Base-by-base conservation (phyloP, 2,329 filamentous ascomycete genomes). In the Hymenotorrendiella dingleyae region DNA sequence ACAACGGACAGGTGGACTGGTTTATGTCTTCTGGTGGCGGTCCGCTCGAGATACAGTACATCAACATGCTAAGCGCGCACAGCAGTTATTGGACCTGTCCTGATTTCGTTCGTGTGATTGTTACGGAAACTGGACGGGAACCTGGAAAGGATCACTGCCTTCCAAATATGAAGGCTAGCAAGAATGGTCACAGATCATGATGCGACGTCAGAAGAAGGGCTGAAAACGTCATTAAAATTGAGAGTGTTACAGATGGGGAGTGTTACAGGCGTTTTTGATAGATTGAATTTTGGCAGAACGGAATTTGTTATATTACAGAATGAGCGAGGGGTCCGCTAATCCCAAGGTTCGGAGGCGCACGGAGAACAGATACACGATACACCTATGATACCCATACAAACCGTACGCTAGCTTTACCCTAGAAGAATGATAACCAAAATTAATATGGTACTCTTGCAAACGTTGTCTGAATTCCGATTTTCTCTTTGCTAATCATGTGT, bases 11-110 rank as follows among this genome's bases (percentile, higher is more conserved):
- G 65, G 82, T 98, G 29, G 93, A 98, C 62, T 98, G 80, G 64
- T 94, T 84, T 56, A 68, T 98, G 36, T 80, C 80, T 36, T 89
- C 87, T 6, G 86, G 88, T 0, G 84, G 86, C 2, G 93, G 93
- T 0, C 84, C 90, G 4, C 69, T 98, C 26, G 93, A 95, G 64
- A 89, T 96, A 19, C 90, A 97, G 65, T 98, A 98, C 61, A 66
- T 97, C 26, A 96, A 94, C 54, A 98, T 98, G 93, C 68, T 98
- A 42, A 86, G 88, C 44, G 93, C 93, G 7, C 93, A 98, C 64
- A 89, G 86, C 43, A 91, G 86, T 61, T 98, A 98, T 64, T 98
- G 93, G 93, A 75, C 80, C 2, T 81, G 85, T 55, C 77, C 72
- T 21, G 93, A 97, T 61, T 90, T 98, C 62, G 82, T 94, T n/a